Percentiles rank a stretch among this genome's conserved stretches.
Evolutionary conservation across 225 moss, liverwort and hornwort genomes (phyloP).

Genomic region (Takakia lepidozioides): DNA sequence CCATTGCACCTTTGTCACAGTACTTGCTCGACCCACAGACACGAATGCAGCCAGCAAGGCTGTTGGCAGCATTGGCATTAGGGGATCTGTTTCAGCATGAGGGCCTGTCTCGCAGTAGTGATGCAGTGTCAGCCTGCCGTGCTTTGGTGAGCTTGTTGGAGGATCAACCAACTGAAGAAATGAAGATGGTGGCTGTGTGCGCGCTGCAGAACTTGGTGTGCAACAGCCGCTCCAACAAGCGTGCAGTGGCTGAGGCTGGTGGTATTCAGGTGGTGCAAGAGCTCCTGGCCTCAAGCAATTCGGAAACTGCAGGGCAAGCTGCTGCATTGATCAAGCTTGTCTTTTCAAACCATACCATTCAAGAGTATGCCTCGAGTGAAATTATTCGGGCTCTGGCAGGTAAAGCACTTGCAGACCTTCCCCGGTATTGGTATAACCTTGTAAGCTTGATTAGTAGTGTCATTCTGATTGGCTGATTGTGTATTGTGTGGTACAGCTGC

Average conservation of each 20-base stretch:
- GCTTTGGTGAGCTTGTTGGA: slow-evolving; percentile 93
- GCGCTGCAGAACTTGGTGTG: slow-evolving; percentile 95
- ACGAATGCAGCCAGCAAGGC: slow-evolving; percentile 73
- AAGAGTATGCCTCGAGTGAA: slow-evolving; percentile 96
- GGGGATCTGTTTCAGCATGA: slow-evolving; percentile 94
- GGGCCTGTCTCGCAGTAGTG: slow-evolving; percentile 74
- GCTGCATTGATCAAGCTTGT: slow-evolving; percentile 82
- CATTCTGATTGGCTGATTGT: too few species aligned
- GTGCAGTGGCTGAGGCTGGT: slow-evolving; percentile 96
- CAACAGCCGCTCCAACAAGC: slow-evolving; percentile 96
- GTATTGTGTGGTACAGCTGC: slow-evolving; percentile 41
- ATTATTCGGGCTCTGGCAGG: slow-evolving; percentile 86
- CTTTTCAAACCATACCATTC: slow-evolving; percentile 90
- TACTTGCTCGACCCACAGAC: slow-evolving; percentile 94
- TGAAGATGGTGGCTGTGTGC: slow-evolving; percentile 98
- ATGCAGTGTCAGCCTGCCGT: slow-evolving; percentile 92
- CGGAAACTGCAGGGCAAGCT: slow-evolving; percentile 86
- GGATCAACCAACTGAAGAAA: slow-evolving; percentile 98
- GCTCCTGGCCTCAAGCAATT: slow-evolving; percentile 65
- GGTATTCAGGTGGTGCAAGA: slow-evolving; percentile 98
- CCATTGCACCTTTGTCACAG: slow-evolving; percentile 84
- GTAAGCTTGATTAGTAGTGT: too few species aligned
- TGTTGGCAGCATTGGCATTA: slow-evolving; percentile 79
- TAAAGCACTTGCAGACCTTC: too few species aligned
- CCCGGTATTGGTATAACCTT: too few species aligned